These are phyloP conservation scores for Apiospora saccharicola DNA, from an alignment of 2,329 filamentous ascomycete species.

Conservation along the genomic window DNA sequence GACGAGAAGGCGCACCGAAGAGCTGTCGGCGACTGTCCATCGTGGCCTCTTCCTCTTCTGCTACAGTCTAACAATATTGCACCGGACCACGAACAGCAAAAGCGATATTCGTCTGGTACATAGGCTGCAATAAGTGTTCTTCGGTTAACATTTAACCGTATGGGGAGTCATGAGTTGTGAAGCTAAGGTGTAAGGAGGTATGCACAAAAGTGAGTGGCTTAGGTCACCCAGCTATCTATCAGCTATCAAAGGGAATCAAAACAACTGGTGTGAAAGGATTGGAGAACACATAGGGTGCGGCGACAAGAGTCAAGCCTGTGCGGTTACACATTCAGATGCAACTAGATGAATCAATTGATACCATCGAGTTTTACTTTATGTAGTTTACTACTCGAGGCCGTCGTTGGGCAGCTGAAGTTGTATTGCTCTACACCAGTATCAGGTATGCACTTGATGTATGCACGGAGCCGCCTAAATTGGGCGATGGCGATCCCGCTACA, in stretches of 20 bases:
- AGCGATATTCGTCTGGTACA: neutral
- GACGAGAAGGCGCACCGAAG: neutral
- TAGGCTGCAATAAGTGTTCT: neutral
- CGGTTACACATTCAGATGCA: neutral
- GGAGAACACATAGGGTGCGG: neutral
- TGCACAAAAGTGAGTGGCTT: neutral
- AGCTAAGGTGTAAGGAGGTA: slow-evolving; percentile 4
- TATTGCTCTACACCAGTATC: neutral
- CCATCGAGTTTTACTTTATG: neutral
- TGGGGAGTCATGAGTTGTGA: neutral
- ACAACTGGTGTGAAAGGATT: neutral
- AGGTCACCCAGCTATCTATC: neutral
- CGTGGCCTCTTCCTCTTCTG: slow-evolving; percentile 5
- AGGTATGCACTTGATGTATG: no score
- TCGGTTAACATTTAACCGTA: neutral
- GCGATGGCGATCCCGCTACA: no score
- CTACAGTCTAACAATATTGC: neutral
- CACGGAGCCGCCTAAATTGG: no score
- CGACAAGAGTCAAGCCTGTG: neutral
- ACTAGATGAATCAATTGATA: neutral
- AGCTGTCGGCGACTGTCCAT: slow-evolving; percentile 18
- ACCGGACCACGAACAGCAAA: neutral
- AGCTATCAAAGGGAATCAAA: neutral
- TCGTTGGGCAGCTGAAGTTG: neutral
- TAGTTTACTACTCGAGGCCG: neutral